Evolutionary conservation across 2,329 filamentous ascomycete genomes (phyloP), one percentile per base, ranked within the genome.

Genomic region (Berkeleyomyces rouxiae): DNA sequence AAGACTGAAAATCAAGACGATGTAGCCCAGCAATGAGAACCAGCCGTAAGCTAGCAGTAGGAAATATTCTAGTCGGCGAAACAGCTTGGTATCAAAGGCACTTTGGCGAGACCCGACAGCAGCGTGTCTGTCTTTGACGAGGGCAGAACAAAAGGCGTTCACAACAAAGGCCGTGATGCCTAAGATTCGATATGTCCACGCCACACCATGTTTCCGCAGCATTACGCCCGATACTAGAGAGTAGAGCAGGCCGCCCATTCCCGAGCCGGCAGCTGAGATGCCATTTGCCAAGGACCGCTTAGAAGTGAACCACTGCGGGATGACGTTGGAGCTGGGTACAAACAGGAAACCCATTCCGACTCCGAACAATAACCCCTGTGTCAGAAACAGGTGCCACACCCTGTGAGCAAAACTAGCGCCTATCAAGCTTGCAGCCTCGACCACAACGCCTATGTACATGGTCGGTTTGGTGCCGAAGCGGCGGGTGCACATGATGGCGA

Each of bases 341-440:
- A 90, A 92, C 7, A 86, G 75, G 63, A 91, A 85, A 0, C 88
- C 88, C 79, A 92, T 85, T 2, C 87, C 88, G 31, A 85, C 71
- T n/a, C 88, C 88, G 66, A 92, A 91, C 61, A 83, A 81, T 2
- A 91, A 69, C 3, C 88, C 88, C 70, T 92, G 88, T 4, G 79
- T 81, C 0, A 92, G 78, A 63, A 90, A 84, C 0, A 93, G 77
- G 43, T 92, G 87, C 85, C 87, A 91, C 63, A 88, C 84, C 63
- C 81, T 69, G 13, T 70, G 75, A 0, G 85, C 80, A 67, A 90
- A 90, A 11, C 83, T 86, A 6, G 88, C 87, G 1, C 81, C 82
- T 53, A 90, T 79, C 65, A 91, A 79, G 31, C 82, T 83, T 7
- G 76, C 73, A 0, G 83, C 78, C 70, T 88, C 81, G 57, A 91